Evolutionary conservation across 257 asterid genomes (phyloP), one percentile per base, ranked within the genome.

Genomic region (Ilex asprella): DNA sequence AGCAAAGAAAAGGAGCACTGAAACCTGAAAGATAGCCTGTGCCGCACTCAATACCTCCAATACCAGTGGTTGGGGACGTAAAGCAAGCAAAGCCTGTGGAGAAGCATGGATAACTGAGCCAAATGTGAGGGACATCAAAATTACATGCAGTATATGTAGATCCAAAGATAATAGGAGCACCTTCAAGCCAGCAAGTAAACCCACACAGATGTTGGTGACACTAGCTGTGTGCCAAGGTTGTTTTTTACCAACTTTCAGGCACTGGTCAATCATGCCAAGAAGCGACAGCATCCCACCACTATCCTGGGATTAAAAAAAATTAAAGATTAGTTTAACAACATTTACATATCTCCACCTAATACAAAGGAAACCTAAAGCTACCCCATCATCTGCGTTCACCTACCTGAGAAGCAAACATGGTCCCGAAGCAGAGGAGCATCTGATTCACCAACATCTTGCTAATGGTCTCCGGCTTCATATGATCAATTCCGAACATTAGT

Each of bases 371-470:
- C n/a, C 47, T 55, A 72, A 68, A 52, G 41, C 69, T 56, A 65
- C 69, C 44, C 32, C 58, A 61, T 59, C 56, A 73, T 75, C 44
- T 56, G 53, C 43, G 58, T 68, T 60, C 67, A 70, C 75, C 68
- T 78, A 93, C 99, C 93, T 86, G 95, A 59, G 84, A 87, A 69
- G 99, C 96, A 84, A 93, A 93, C 84, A 93, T 85, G 66, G 78
- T 74, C 60, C 99, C 99, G 46, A 93, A 89, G 81, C 86, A 93
- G 75, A 93, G 92, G 77, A 93, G 99, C 97, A 86, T 87, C 75
- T 93, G 96, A 81, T 89, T 93, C 72, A 93, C 96, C 86, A 89
- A 78, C 95, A 82, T 81, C 88, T 87, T 93, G 84, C 96, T 79
- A 68, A 81, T 76, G 50, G 88, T 84, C 83, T 89, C 99, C 50